Percentiles rank a stretch among this genome's conserved stretches.
phyloP scores from a whole-genome alignment of 2,329 filamentous ascomycete genomes.

The Seiridium cupressi region DNA sequence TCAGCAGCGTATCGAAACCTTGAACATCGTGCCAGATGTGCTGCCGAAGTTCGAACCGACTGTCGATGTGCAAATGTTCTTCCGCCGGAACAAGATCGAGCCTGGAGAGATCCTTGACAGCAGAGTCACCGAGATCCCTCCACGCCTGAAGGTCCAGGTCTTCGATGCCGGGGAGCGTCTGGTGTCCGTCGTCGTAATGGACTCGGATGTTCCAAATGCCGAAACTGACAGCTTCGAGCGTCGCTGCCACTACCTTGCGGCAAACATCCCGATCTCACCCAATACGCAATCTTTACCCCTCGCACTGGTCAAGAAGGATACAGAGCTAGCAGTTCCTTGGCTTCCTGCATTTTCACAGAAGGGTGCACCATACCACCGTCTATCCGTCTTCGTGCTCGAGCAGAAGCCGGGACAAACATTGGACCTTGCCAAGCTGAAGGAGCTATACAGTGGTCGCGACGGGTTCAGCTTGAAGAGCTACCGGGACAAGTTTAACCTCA shows the following conservation, averaged over 20 bases:
- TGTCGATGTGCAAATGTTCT: constrained; percentile 79
- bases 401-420: constrained; percentile 64
- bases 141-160: constrained; percentile 77
- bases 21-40: constrained; percentile 85
- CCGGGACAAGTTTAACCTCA: constrained; percentile 65
- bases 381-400: constrained; percentile 80
- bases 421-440: constrained; percentile 56
- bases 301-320: constrained; percentile 53
- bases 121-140: constrained; percentile 67
- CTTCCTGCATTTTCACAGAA: constrained; percentile 84
- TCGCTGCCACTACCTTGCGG: constrained; percentile 85
- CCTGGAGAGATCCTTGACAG: constrained; percentile 81
- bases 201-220: constrained; percentile 83
- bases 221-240: constrained; percentile 74
- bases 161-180: constrained; percentile 81
- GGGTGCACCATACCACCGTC: constrained; percentile 86
- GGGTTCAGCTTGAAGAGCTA: constrained; percentile 75
- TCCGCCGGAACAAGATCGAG: constrained; percentile 66
- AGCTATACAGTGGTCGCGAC: constrained; percentile 54
- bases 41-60: constrained; percentile 75
- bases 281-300: constrained; percentile 63
- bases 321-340: constrained; percentile 77
- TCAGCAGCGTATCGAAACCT: constrained; percentile 80
- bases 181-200: constrained; percentile 80
- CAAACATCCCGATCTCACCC: constrained; percentile 54